Conservation (phyloP, 495 filamentous ascomycete genomes). For the Ascodesmis nigricans region DNA sequence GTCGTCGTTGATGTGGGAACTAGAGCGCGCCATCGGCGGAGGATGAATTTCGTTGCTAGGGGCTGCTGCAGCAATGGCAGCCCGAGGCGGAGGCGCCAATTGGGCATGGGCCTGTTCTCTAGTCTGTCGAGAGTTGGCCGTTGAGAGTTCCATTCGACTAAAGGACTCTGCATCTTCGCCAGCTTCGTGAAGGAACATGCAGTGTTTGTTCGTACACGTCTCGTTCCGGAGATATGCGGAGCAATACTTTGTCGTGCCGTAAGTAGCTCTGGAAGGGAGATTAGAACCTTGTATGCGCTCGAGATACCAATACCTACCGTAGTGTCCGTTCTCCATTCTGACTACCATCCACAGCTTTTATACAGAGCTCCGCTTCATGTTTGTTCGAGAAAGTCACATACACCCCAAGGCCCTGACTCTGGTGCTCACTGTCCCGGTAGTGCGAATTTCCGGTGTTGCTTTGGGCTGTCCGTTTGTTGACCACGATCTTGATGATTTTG, state of each 20-base stretch:
- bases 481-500: conserved; percentile 95
- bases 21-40: conserved; percentile 37
- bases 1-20: conserved; percentile 29
- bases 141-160: conserved; percentile 81
- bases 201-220: conserved; percentile 76
- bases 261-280: conserved; percentile 44
- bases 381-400: conserved; percentile 90
- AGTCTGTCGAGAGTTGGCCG: conserved; percentile 72
- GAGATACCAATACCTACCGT: conserved; percentile 26
- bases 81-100: not conserved
- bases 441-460: conserved; percentile 29
- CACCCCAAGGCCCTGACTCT: conserved; percentile 67
- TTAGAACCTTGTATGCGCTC: conserved; percentile 15
- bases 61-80: conserved; percentile 29
- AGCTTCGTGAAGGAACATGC: conserved; percentile 93
- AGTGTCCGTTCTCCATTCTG: conserved; percentile 71
- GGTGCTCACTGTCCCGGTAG: conserved; percentile 37
- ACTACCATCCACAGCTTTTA: conserved; percentile 75
- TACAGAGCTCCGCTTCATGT: conserved; percentile 70
- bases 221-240: conserved; percentile 90
- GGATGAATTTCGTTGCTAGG: conserved; percentile 36
- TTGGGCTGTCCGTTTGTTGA: conserved; percentile 51
- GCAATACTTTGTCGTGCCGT: conserved; percentile 97
- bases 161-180: conserved; percentile 95
- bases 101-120: conserved; percentile 26